phyloP scores from a whole-genome alignment of 768 basidiomycete species.

The Polyporus arcularius region DNA sequence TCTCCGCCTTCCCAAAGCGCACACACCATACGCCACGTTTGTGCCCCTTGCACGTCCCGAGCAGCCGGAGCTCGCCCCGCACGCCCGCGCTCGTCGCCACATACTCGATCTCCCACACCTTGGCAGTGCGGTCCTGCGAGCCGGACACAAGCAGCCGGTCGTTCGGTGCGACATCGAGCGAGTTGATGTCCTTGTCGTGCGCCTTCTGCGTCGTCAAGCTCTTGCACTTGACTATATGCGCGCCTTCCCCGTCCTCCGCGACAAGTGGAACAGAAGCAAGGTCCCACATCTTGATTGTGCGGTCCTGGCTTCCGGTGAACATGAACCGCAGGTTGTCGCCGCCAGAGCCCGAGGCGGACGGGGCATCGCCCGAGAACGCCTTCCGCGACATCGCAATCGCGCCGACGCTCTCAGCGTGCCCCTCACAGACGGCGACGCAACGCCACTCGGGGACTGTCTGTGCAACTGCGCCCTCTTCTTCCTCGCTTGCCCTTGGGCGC shows the following conservation, averaged over 20 bases:
- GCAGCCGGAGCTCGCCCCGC: slow-evolving; percentile 68
- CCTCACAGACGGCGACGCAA: slow-evolving; percentile 88
- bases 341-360: slow-evolving; percentile 16
- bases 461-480: background rate
- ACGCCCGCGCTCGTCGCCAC: slow-evolving; percentile 35
- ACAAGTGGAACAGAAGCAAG: slow-evolving; percentile 47
- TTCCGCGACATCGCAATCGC: slow-evolving; percentile 82
- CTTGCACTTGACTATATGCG: slow-evolving; percentile 52
- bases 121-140: slow-evolving; percentile 94
- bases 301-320: slow-evolving; percentile 96
- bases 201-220: slow-evolving; percentile 86
- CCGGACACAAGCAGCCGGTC: slow-evolving; percentile 88
- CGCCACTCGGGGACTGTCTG: slow-evolving; percentile 46
- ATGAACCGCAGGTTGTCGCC: slow-evolving; percentile 55
- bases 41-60: slow-evolving; percentile 94
- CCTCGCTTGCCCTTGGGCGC: background rate
- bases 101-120: slow-evolving; percentile 81
- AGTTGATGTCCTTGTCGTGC: slow-evolving; percentile 99
- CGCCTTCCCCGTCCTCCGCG: slow-evolving; percentile 21
- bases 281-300: slow-evolving; percentile 99
- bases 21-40: slow-evolving; percentile 97
- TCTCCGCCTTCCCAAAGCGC: slow-evolving; percentile 80
- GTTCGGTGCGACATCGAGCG: slow-evolving; percentile 90
- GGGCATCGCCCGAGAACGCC: slow-evolving; percentile 28
- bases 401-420: slow-evolving; percentile 92